Base-by-base conservation (phyloP, 352 stramenopile genomes). In the Globisporangium irregulare region DNA sequence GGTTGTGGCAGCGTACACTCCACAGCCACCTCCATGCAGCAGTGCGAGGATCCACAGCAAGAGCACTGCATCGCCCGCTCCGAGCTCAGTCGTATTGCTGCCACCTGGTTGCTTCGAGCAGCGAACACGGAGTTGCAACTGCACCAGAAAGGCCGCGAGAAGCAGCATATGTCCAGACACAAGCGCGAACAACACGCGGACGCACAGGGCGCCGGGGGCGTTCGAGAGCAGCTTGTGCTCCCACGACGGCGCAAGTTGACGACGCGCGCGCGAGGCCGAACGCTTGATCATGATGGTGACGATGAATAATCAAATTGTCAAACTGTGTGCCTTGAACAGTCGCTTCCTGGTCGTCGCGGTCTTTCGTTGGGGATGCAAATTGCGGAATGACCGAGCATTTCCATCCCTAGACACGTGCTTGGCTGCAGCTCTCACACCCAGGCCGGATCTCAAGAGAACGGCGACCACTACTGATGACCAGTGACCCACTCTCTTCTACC, bases 161-260 rank as follows among this genome's bases (percentile, higher is more conserved):
- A 38, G 12, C 24, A 58, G 10, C 53, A 58, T 58, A 12, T 58
- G 53, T 1, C 29, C 25, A 6, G 53, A 32, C 8, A 38, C 53
- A 25, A 58, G 53, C 4, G 24, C 53, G 8, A 58, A 58, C 24
- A 58, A 22, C 12, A 38, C 25, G 25, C 53, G 53, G 12, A 58
- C 53, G 4, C 53, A 24, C 20, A 6, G 25, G 9, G 4, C 3
- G 34, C 14, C 29, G 4, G 53, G 25, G 14, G 25, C 12, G 5
- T 18, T 58, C 20, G 53, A 38, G 53, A 58, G 53, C 25, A 58
- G 53, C 53, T 58, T 58, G 24, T 22, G 3, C 51, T 58, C 53
- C 53, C 24, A 58, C 18, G 53, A 29, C 12, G 53, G 29, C 12
- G 53, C n/a, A 1, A 29, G 15, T 29, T n/a, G n/a, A 20, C 9